Evolutionary conservation across 441 rosid genomes (phyloP), one percentile per base, ranked within the genome.

Genomic region (Populus tomentosa): DNA sequence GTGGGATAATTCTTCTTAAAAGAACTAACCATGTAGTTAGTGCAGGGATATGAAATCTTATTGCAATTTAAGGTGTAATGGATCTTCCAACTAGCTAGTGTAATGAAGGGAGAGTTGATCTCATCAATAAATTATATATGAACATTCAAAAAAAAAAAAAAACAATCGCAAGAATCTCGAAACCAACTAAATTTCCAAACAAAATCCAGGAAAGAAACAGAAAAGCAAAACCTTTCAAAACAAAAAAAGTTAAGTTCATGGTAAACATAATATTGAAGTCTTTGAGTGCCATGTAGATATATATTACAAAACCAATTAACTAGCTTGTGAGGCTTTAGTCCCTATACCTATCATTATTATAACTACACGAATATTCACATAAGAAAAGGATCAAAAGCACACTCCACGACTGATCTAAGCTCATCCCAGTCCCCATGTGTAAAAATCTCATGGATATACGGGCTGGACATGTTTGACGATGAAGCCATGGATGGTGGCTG

Each of bases 371-470:
- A 67, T 75, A 80, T 80, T 82, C 79, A 85, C 84, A 78, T 46
- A 30, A 66, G 78, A 66, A 88, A 81, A 10, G 90, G 89, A 78
- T 85, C 86, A 10, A 90, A 79, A 59, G 93, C 92, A 80, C 83
- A 87, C 10, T 87, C 94, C 5, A 91, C 97, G 20, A 86, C 91
- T 13, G 97, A 86, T 77, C 90, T 80, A 53, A 94, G 90, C 82
- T 94, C 98, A 79, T 95, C 98, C 95, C 97, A 95, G 62, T 84
- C 88, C 32, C 80, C 92, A 76, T 82, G 75, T 0, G 73, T 30
- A 76, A 86, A 73, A 26, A 82, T 76, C 16, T 88, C 78, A 67
- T 85, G 53, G 64, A 21, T 78, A 69, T 75, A 75, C 21, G 75
- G 78, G 69, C 84, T 75, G 3, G 83, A 75, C 71, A 79, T 67